phyloP scores from a whole-genome alignment of 164 flowering plant genomes.

The Amborella trichopoda region DNA sequence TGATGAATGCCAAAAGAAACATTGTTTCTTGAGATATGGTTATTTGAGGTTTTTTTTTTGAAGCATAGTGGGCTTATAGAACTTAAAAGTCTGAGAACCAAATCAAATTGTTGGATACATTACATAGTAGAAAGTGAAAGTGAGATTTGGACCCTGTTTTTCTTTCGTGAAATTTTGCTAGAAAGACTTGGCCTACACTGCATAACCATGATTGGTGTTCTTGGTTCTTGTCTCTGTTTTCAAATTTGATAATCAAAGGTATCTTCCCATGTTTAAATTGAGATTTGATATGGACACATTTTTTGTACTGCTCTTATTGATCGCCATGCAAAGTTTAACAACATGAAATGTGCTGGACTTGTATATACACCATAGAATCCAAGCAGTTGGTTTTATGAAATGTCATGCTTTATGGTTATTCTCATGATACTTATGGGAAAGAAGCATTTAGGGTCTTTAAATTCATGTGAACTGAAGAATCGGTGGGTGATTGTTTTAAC shows the following conservation, averaged over 20 bases:
- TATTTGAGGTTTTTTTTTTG: constrained; percentile 29
- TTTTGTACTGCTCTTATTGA: constrained; percentile 35
- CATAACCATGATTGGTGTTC: constrained; percentile 32
- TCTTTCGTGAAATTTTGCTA: constrained; percentile 36
- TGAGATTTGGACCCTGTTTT: constrained; percentile 19
- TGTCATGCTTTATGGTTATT: constrained; percentile 51
- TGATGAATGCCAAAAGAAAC: constrained; percentile 42
- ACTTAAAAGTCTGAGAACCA: neutral
- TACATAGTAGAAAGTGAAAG: neutral
- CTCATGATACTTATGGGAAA: constrained; percentile 18
- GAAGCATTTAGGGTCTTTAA: constrained; percentile 30
- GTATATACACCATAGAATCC: constrained; percentile 23
- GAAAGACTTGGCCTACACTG: constrained; percentile 28
- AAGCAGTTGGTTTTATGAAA: constrained; percentile 59
- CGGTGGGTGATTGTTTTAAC: constrained; percentile 39
- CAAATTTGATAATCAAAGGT: constrained; percentile 31
- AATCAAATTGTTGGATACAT: neutral
- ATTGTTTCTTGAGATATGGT: constrained; percentile 48
- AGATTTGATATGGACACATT: constrained; percentile 25
- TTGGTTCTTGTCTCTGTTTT: constrained; percentile 23
- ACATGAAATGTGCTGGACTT: constrained; percentile 28
- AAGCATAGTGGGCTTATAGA: constrained; percentile 1
- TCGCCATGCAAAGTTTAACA: constrained; percentile 37
- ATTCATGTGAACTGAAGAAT: constrained; percentile 29
- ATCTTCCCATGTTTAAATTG: constrained; percentile 29